A percentile compares a stretch with the other conserved stretches of the same genome.
phyloP scores from a whole-genome alignment of 345 rosid species.

The Murraya koenigii region DNA sequence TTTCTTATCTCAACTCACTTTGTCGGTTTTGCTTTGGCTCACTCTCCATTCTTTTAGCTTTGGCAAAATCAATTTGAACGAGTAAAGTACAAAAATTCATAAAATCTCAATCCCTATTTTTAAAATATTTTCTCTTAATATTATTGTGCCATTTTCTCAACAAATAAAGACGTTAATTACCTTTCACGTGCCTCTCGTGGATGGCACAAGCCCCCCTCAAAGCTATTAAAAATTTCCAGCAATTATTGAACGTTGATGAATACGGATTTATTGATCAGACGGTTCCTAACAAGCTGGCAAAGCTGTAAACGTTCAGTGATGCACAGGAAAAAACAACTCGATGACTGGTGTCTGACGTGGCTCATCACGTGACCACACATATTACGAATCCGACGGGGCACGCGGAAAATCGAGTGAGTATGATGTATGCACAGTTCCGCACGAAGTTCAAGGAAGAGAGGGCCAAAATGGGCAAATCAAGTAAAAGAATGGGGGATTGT shows the following conservation, averaged over 20 bases:
- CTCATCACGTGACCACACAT: slow-evolving; percentile 17
- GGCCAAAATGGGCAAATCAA: neutral
- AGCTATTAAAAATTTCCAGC: too few relatives aligned
- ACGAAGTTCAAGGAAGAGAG: neutral
- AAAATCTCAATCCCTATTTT: too few relatives aligned
- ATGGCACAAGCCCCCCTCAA: neutral
- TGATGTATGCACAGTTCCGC: neutral
- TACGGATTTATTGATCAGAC: neutral
- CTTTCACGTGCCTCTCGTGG: neutral
- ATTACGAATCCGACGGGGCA: slow-evolving; percentile 23
- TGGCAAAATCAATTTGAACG: too few relatives aligned
- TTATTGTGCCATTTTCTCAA: neutral
- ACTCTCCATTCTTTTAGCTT: too few relatives aligned
- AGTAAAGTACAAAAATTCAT: too few relatives aligned
- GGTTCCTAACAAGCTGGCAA: neutral
- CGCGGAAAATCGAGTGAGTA: slow-evolving; percentile 30
- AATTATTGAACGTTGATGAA: neutral
- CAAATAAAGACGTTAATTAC: neutral
- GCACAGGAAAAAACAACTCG: neutral
- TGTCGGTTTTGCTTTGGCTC: too few relatives aligned
- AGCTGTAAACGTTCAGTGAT: neutral
- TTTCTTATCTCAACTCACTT: too few relatives aligned
- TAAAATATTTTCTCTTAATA: too few relatives aligned
- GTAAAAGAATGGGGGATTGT: neutral
- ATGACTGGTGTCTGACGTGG: slow-evolving; percentile 6